Evolutionary conservation across 2,329 filamentous ascomycete genomes (phyloP), one percentile per base, ranked within the genome.

Genomic region (Talaromyces sp.): DNA sequence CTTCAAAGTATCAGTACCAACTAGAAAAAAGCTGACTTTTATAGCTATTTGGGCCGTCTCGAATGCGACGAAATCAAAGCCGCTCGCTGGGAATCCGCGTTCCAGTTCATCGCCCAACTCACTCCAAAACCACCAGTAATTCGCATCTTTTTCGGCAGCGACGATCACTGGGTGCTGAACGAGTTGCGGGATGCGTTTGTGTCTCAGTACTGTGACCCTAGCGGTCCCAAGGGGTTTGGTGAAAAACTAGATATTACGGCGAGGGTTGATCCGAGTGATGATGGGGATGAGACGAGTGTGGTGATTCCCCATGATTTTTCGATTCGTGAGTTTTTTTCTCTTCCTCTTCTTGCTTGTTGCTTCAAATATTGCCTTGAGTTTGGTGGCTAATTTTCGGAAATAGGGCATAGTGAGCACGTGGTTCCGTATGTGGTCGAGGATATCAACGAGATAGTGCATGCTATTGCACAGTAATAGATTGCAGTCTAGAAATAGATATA

Each of bases 301-400:
- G 54, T 61, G 54, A 63, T 63, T 61, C 61, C 61, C 28, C 61
- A 63, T 63, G 61, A 63, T 57, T 63, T 63, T 52, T 60, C 61
- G n/a, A 63, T 60, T 42, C 33, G 61, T 63, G 42, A 33, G 61
- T 63, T 28, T 9, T 42, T 44, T 44, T 44, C 14, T 9, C n/a
- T 8, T 7, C 23, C 27, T 9, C 40, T 27, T 47, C 9, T 23
- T 10, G 10, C 4, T n/a, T 53, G 34, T 12, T 16, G 23, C 23
- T 23, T 23, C 23, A 23, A 23, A 23, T 23, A 2, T 23, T 56
- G 53, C 10, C 18, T 30, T 9, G 18, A 16, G 6, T 18, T 10
- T 60, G 44, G 9, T 59, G 8, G 44, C 27, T 47, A 27, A 27
- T 47, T 36, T 27, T 23, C 23, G 16, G 44, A 30, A 14, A 7